Base-by-base conservation (phyloP, 257 asterid genomes). In the Echium plantagineum region DNA sequence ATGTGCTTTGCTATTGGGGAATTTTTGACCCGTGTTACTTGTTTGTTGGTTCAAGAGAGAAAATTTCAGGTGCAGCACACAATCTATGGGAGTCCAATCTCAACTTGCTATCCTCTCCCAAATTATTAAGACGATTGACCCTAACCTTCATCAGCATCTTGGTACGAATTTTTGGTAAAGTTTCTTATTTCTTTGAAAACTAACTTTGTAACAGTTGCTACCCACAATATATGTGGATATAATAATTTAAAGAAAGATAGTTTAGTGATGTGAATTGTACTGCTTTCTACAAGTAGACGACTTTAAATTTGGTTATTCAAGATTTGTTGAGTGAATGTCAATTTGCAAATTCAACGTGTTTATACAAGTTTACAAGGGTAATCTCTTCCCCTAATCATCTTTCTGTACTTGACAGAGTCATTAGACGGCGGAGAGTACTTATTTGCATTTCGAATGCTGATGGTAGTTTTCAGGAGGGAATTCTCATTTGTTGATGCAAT, bases 361-460 rank as follows among this genome's bases (percentile, higher is more conserved):
- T 35, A 35, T 35, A 35, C 46, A 35, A 7, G 9, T 0, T 35
- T 35, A 35, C 46, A 35, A 1, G 13, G 2, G 46, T 35, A 35
- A 7, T 42, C 49, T 42, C 49, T 42, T 3, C 4, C 49, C 13
- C 12, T 42, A 1, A 42, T 15, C 17, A 28, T 42, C 49, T 42
- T 21, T 62, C 53, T 19, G 58, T 61, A 61, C 72, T 69, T 70
- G 70, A 58, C 83, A 90, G 98, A 87, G 95, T 94, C 85, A 63
- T 78, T 90, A 71, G 98, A 87, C 73, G 98, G 96, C 16, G 98
- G 98, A 64, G 95, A 90, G 63, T 90, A 90, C 77, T 75, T 90
- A 62, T 90, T 90, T 65, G 98, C 98, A 56, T 85, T 90, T 72
- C 95, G 98, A 55, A 90, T 90, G 98, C 78, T 87, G 77, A 90